phyloP scores from a whole-genome alignment of 257 asterid species.

The Phtheirospermum japonicum region DNA sequence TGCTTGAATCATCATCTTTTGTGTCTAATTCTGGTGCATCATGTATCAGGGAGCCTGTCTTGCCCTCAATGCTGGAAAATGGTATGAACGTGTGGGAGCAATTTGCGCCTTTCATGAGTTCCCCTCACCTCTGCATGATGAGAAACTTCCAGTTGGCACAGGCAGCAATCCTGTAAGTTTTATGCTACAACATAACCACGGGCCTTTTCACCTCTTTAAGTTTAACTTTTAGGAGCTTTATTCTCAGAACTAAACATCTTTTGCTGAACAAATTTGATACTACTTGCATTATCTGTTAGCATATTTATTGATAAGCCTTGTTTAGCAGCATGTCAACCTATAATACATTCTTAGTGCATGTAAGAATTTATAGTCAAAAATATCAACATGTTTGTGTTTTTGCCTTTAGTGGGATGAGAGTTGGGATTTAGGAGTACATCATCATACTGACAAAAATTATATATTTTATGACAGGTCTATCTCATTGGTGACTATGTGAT shows the following conservation, averaged over 20 bases:
- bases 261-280: conserved; percentile 12
- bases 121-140: conserved; percentile 64
- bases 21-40: conserved; percentile 24
- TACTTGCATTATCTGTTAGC: conserved; percentile 4
- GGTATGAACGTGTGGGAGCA: conserved; percentile 64
- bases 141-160: conserved; percentile 96
- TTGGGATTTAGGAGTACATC: neutral
- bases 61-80: conserved; percentile 76
- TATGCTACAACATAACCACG: conserved; percentile 11
- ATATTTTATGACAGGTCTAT: conserved; percentile 59
- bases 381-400: conserved; percentile 10
- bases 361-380: neutral
- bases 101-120: conserved; percentile 70
- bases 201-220: conserved; percentile 5
- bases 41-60: conserved; percentile 88
- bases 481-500: conserved; percentile 64
- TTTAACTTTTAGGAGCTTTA: conserved; percentile 19
- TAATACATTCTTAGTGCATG: neutral
- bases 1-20: conserved; percentile 26
- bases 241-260: neutral
- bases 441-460: conserved; percentile 24
- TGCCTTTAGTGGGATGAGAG: neutral
- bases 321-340: neutral
- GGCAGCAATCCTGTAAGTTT: conserved; percentile 98
- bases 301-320: neutral